Evolutionary conservation across 2,329 filamentous ascomycete species (phyloP).

Genomic region (Cercospora canescens): DNA sequence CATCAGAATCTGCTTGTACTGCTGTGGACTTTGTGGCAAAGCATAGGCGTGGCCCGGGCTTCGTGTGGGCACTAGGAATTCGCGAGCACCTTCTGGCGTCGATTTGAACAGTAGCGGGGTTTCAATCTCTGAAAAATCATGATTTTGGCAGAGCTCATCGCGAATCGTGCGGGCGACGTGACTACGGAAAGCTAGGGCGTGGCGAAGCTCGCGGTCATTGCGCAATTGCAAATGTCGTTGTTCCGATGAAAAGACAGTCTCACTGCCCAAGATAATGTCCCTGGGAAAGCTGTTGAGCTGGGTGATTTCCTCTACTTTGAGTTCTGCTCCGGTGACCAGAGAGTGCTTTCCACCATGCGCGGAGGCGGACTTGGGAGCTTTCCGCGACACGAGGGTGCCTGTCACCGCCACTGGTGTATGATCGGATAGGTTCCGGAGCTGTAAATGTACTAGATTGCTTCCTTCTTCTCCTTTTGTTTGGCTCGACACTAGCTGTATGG

Average conservation of each 20-base stretch:
- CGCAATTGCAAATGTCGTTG: slow-evolving; percentile 83
- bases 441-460: slow-evolving; percentile 28
- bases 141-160: slow-evolving; percentile 53
- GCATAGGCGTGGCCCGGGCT: slow-evolving; percentile 78
- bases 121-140: slow-evolving; percentile 76
- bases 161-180: slow-evolving; percentile 57
- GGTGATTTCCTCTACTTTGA: slow-evolving; percentile 63
- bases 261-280: slow-evolving; percentile 73
- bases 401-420: slow-evolving; percentile 57
- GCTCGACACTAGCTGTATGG: slow-evolving; percentile 38
- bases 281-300: slow-evolving; percentile 72
- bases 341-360: neutral
- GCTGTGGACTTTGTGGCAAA: slow-evolving; percentile 91
- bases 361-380: slow-evolving; percentile 34
- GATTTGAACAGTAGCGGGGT: slow-evolving; percentile 97
- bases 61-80: slow-evolving; percentile 90
- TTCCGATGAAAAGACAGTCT: slow-evolving; percentile 71
- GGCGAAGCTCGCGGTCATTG: slow-evolving; percentile 65
- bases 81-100: slow-evolving; percentile 89
- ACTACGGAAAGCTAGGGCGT: slow-evolving; percentile 71
- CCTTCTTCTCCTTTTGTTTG: slow-evolving; percentile 28
- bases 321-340: slow-evolving; percentile 25
- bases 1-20: slow-evolving; percentile 99
- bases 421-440: slow-evolving; percentile 27
- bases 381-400: slow-evolving; percentile 50